These are phyloP conservation scores for Ambrosiella xylebori DNA, from an alignment of 2,329 filamentous ascomycete genomes.

Conservation along the genomic window DNA sequence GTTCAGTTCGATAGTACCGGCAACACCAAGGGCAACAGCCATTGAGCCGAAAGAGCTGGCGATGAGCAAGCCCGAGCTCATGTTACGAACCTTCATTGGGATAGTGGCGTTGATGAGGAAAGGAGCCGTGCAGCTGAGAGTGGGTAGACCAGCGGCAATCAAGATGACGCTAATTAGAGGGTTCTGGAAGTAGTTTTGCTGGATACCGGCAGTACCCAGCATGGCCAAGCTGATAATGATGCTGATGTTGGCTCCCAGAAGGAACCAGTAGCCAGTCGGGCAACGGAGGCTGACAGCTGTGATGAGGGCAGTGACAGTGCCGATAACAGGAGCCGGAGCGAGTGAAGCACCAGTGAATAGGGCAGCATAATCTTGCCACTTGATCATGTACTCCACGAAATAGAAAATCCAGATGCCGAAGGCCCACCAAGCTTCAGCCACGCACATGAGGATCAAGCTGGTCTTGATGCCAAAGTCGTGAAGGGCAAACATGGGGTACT, in stretches of 20 bases:
- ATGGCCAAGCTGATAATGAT: constrained; percentile 26
- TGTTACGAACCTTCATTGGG: constrained; percentile 26
- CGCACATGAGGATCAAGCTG: constrained; percentile 38
- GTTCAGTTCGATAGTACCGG: constrained; percentile 41
- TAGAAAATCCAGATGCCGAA: constrained; percentile 39
- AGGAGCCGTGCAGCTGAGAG: constrained; percentile 45
- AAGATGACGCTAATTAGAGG: constrained; percentile 40
- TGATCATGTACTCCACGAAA: constrained; percentile 30
- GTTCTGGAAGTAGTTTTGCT: constrained; percentile 46
- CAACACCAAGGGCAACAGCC: constrained; percentile 46
- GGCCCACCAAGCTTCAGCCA: constrained; percentile 34
- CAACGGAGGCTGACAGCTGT: constrained; percentile 26
- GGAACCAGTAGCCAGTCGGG: constrained; percentile 20
- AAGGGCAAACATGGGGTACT: constrained; percentile 36
- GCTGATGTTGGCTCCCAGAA: constrained; percentile 26
- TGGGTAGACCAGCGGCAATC: constrained; percentile 47
- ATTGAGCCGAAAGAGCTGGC: constrained; percentile 54
- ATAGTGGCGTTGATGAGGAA: constrained; percentile 39
- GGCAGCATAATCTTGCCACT: constrained; percentile 25
- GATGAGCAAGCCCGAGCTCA: constrained; percentile 36
- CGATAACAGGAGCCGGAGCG: constrained; percentile 26
- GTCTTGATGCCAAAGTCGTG: constrained; percentile 13
- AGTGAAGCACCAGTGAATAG: constrained; percentile 29
- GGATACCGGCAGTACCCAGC: constrained; percentile 7
- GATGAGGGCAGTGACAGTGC: constrained; percentile 27